Evolutionary conservation across 345 rosid genomes (phyloP).

Genomic region (Eucalyptus curtisii): DNA sequence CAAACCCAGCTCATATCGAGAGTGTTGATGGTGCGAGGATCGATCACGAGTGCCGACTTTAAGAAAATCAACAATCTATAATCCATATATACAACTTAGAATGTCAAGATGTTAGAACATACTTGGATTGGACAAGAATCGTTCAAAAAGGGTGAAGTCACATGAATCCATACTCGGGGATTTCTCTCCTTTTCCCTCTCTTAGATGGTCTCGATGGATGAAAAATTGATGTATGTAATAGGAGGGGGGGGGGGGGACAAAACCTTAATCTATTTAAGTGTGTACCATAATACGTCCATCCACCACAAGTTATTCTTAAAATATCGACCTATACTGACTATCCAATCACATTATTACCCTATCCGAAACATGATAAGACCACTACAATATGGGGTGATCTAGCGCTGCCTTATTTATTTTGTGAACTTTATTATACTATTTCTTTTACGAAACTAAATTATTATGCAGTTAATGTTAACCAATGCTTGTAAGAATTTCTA

Average conservation of each 20-base stretch:
- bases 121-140: too few relatives aligned
- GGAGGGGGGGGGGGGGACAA: neutral
- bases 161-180: rapidly evolving
- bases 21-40: neutral
- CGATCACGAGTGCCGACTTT: neutral
- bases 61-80: neutral
- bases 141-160: neutral
- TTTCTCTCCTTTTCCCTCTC: neutral
- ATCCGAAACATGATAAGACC: neutral
- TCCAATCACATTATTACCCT: neutral
- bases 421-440: neutral
- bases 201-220: neutral
- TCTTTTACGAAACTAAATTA: neutral
- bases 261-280: neutral
- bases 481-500: neutral
- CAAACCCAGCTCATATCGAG: neutral
- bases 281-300: rapidly evolving
- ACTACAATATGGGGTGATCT: neutral
- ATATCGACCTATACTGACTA: neutral
- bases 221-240: neutral
- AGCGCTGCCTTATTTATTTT: neutral
- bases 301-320: neutral
- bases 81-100: neutral
- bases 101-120: neutral
- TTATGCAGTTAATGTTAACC: neutral